phyloP scores from a whole-genome alignment of 2,329 filamentous ascomycete genomes.

The Graphilbum fragrans region DNA sequence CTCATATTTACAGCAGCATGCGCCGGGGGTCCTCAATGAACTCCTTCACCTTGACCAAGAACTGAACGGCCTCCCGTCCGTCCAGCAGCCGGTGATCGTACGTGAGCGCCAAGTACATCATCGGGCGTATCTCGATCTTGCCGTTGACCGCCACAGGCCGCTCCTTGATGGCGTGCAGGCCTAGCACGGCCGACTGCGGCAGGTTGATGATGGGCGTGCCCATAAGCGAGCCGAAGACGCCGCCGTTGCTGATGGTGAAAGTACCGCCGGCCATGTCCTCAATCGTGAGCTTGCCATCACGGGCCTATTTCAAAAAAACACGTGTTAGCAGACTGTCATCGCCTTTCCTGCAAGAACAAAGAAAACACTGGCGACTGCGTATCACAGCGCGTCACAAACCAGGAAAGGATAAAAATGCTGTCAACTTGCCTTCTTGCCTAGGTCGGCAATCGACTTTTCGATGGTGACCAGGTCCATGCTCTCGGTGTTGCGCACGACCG shows the following conservation, averaged over 20 bases:
- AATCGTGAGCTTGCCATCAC: slow-evolving; percentile 92
- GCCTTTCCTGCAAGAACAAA: no score
- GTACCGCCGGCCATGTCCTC: slow-evolving; percentile 99
- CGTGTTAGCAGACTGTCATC: slow-evolving; percentile 7
- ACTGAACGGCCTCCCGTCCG: slow-evolving; percentile 89
- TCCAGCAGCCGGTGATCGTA: slow-evolving; percentile 96
- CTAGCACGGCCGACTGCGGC: slow-evolving; percentile 82
- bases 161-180: slow-evolving; percentile 94
- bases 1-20: slow-evolving; percentile 67
- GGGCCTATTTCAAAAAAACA: slow-evolving; percentile 47
- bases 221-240: slow-evolving; percentile 94
- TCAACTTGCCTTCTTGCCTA: slow-evolving; percentile 76
- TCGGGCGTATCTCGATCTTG: slow-evolving; percentile 91
- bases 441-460: slow-evolving; percentile 82
- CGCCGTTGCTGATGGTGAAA: slow-evolving; percentile 95
- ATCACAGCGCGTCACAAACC: no score
- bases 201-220: slow-evolving; percentile 98
- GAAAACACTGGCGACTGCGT: no score
- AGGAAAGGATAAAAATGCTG: neutral
- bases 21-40: slow-evolving; percentile 90
- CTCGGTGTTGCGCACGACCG: slow-evolving; percentile 90
- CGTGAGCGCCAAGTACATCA: slow-evolving; percentile 98
- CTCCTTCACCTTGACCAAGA: slow-evolving; percentile 94
- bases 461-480: slow-evolving; percentile 77
- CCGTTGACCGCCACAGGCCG: slow-evolving; percentile 81